phyloP scores from a whole-genome alignment of 305 asterid genomes.

The Fraxinus baroniana region DNA sequence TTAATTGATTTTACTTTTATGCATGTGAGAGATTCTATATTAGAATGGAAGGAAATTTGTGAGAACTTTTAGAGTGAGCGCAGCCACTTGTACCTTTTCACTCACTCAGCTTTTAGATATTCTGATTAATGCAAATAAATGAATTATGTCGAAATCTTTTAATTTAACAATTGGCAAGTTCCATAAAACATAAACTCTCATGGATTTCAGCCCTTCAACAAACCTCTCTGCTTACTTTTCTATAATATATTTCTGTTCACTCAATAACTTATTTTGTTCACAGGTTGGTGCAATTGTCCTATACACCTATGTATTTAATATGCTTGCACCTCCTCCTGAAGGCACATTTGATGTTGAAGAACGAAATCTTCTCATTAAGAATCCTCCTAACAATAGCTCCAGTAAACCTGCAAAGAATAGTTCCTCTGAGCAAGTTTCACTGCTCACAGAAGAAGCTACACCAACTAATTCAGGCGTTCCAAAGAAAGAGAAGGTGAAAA shows the following conservation, averaged over 20 bases:
- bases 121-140: not conserved
- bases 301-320: conserved; percentile 89
- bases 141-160: not conserved
- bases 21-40: not conserved
- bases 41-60: conserved; percentile 1
- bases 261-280: conserved; percentile 23
- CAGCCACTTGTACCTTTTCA: conserved; percentile 17
- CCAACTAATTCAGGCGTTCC: conserved; percentile 38
- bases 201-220: conserved; percentile 5
- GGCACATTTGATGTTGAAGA: conserved; percentile 71
- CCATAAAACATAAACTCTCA: conserved; percentile 9
- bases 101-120: not conserved
- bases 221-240: not conserved
- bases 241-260: conserved; percentile 6
- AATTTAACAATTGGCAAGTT: conserved; percentile 2
- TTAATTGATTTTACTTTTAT: conserved; percentile 3
- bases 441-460: conserved; percentile 55
- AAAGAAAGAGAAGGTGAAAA: conserved; percentile 53
- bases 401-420: conserved; percentile 32
- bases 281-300: conserved; percentile 97
- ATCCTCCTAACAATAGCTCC: conserved; percentile 35
- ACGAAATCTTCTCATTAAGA: conserved; percentile 46
- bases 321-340: conserved; percentile 95
- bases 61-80: conserved; percentile 13
- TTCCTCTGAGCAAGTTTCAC: conserved; percentile 65